These are phyloP conservation scores for Brassica cretica DNA, from an alignment of 345 rosid species.

Conservation along the genomic window DNA sequence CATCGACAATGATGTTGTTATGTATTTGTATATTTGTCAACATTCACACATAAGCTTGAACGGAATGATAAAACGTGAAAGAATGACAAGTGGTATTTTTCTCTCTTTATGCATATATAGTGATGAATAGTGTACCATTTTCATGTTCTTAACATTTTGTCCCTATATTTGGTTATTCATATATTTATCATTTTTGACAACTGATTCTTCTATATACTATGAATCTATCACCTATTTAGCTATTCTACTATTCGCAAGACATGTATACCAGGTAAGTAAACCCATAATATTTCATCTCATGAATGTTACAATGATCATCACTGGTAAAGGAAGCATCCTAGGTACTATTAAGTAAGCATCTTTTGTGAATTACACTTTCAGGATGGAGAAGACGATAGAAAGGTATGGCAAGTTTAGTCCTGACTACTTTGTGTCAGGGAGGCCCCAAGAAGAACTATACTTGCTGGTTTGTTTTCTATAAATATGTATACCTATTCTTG, in stretches of 20 bases:
- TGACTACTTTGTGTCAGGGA: slow-evolving; percentile 26
- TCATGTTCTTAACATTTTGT: neutral
- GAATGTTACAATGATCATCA: slow-evolving; percentile 7
- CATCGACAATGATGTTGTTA: neutral
- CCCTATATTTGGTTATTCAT: neutral
- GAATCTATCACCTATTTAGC: neutral
- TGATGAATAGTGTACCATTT: neutral
- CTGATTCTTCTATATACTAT: too few species aligned
- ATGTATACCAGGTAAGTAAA: neutral
- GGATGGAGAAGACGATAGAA: slow-evolving; percentile 54
- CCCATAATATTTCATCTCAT: neutral
- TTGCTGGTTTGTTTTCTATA: slow-evolving; percentile 41
- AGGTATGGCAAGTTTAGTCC: slow-evolving; percentile 43
- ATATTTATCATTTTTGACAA: too few species aligned
- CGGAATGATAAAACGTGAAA: too few species aligned
- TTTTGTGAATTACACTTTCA: slow-evolving; percentile 33
- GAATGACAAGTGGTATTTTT: too few species aligned
- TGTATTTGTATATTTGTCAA: neutral
- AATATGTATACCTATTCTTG: neutral
- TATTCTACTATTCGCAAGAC: neutral
- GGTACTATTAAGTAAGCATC: too few species aligned
- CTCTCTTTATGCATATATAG: neutral
- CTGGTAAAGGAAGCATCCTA: neutral
- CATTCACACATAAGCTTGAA: too few species aligned
- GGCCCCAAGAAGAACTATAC: slow-evolving; percentile 37